These are phyloP conservation scores for Penicillium italicum DNA, from an alignment of 2,329 filamentous ascomycete species.

Conservation along the genomic window DNA sequence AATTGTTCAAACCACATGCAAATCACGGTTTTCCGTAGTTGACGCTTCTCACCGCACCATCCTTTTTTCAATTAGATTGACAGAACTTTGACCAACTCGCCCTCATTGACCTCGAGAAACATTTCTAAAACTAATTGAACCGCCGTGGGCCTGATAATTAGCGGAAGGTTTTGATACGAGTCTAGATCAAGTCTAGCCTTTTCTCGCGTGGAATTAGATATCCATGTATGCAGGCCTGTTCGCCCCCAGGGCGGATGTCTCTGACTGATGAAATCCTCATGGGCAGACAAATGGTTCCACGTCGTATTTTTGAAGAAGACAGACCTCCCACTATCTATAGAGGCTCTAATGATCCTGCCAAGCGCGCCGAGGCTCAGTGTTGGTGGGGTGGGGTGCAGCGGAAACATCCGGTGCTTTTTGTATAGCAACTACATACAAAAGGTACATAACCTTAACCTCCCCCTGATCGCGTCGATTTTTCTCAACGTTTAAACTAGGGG, in stretches of 20 bases:
- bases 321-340: background rate
- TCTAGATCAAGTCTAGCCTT: background rate
- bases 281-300: background rate
- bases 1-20: background rate
- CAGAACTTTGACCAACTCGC: background rate
- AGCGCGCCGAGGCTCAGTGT: background rate
- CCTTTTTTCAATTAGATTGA: background rate
- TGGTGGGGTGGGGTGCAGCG: background rate
- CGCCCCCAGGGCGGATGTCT: background rate
- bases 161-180: background rate
- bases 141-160: background rate
- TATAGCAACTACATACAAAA: background rate
- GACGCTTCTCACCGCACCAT: background rate
- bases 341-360: background rate
- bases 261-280: background rate
- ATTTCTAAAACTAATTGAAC: background rate
- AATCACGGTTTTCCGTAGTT: background rate
- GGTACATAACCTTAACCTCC: background rate
- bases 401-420: background rate
- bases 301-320: no score
- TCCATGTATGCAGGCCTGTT: background rate
- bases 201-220: background rate
- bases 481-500: background rate
- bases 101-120: background rate
- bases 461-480: background rate